These are phyloP conservation scores for Acidiella bohemica DNA, from an alignment of 495 filamentous ascomycete genomes.

Conservation along the genomic window DNA sequence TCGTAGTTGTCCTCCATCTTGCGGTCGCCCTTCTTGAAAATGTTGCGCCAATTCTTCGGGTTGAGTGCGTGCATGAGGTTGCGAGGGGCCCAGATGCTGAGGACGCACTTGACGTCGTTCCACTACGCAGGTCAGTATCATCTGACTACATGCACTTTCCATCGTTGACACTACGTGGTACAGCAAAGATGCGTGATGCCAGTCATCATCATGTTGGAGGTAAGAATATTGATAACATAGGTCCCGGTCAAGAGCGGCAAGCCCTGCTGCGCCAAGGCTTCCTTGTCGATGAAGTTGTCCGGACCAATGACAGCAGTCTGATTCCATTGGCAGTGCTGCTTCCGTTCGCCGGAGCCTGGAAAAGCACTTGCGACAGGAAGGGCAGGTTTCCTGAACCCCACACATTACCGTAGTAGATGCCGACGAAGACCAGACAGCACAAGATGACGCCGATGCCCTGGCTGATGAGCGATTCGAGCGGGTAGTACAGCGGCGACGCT, in stretches of 20 bases:
- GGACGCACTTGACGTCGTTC: too few relatives aligned
- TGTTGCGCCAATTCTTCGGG: too few relatives aligned
- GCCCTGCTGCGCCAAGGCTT: slow-evolving; percentile 2
- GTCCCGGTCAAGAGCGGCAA: slow-evolving; percentile 32
- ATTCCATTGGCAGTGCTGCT: slow-evolving; percentile 10
- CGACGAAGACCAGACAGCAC: slow-evolving; percentile 33
- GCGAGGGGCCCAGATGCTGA: too few relatives aligned
- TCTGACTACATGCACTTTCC: too few relatives aligned
- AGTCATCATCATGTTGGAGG: slow-evolving; percentile 34
- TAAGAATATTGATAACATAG: slow-evolving; percentile 33
- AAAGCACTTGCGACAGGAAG: slow-evolving; percentile 14
- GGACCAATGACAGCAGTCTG: slow-evolving; percentile 7
- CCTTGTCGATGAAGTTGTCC: slow-evolving; percentile 3
- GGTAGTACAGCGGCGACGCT: slow-evolving; percentile 21
- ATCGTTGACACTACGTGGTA: too few relatives aligned
- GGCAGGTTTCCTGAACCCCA: slow-evolving; percentile 24
- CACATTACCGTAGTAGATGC: slow-evolving; percentile 37
- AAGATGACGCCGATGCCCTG: slow-evolving; percentile 34
- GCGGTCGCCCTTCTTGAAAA: too few relatives aligned
- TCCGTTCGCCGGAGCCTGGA: slow-evolving; percentile 4
- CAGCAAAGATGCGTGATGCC: slow-evolving; percentile 30
- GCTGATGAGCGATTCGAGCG: slow-evolving; percentile 29
- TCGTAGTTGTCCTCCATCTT: too few relatives aligned
- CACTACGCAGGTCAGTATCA: too few relatives aligned
- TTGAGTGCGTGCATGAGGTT: too few relatives aligned